Evolutionary conservation across 2,329 filamentous ascomycete species (phyloP), one percentile per base, ranked within the genome.

Genomic region (Sclerotinia borealis): DNA sequence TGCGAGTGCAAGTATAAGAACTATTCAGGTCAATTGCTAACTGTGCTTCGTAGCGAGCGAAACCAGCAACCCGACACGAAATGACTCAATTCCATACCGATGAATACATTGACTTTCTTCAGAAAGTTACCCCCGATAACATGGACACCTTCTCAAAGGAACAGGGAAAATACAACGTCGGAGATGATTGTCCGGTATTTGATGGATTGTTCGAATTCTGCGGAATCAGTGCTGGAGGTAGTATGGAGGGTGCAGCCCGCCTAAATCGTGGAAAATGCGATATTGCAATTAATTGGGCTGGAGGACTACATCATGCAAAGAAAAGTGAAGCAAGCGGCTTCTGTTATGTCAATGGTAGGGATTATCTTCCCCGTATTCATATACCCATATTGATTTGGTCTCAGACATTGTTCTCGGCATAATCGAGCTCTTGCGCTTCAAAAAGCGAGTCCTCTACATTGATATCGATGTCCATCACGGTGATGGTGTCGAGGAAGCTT

Each of bases 251-350:
- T 19, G 93, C 95, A 3, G 90, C 91, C 39, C 90, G 95, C 67
- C 83, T 99, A 25, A 92, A 93, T 73, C 90, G 93, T 68, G 85
- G 91, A 68, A 95, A 97, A 77, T 95, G 92, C 74, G 92, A 98
- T 76, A 96, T 99, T 72, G 95, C 95, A 25, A 91, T 99, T 76
- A 98, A 98, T 77, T 99, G 95, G 95, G 95, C 93, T 50, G 95
- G 95, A 59, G 95, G 95, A 31, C 85, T 99, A 54, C 95, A 99
- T 76, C 95, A 99, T 76, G 95, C 95, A 49, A 97, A 98, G 77
- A 98, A 98, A 78, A 90, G 90, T 68, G 92, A 97, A 78, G 95
- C 95, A 65, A 93, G 89, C 71, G 95, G 95, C 41, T 99, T 99
- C 80, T 99, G 95, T 80, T 99, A 99, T 76, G 91, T 98, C 71